phyloP scores from a whole-genome alignment of 768 basidiomycete species.

The Clathrus columnatus region DNA sequence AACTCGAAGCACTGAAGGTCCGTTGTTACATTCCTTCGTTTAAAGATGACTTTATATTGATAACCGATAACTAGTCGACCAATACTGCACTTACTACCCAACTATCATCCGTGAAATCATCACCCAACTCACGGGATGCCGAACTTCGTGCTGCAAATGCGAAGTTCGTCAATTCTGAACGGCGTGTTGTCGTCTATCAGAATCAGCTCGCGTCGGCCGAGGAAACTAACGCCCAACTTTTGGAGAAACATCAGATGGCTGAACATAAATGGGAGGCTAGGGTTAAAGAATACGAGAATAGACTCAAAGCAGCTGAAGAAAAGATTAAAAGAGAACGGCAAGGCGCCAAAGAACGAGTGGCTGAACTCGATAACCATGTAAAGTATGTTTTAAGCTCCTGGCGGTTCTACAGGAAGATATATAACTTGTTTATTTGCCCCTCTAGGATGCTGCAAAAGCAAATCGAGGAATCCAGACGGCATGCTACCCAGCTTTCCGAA shows the following conservation, averaged over 20 bases:
- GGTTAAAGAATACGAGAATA: constrained; percentile 85
- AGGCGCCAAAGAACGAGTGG: constrained; percentile 79
- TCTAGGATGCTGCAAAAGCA: constrained; percentile 67
- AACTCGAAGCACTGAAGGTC: constrained; percentile 82
- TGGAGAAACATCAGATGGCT: constrained; percentile 59
- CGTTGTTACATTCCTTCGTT: constrained; percentile 11
- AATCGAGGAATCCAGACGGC: constrained; percentile 68
- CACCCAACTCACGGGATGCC: constrained; percentile 50
- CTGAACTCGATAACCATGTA: constrained; percentile 61
- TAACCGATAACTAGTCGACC: constrained; percentile 39
- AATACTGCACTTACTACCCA: constrained; percentile 70
- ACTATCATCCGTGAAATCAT: constrained; percentile 51
- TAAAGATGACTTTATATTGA: neutral
- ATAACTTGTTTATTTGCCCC: neutral
- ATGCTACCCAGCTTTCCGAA: constrained; percentile 33
- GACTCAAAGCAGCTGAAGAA: constrained; percentile 79
- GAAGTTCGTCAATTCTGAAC: constrained; percentile 77
- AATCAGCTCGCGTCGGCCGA: constrained; percentile 81
- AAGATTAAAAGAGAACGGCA: constrained; percentile 89
- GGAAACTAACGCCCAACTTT: constrained; percentile 70
- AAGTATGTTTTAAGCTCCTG: constrained; percentile 38
- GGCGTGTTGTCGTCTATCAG: constrained; percentile 73
- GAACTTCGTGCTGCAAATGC: constrained; percentile 64
- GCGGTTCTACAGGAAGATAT: neutral
- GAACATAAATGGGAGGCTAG: constrained; percentile 91